These are phyloP conservation scores for Grosmannia huntii DNA, from an alignment of 2,329 filamentous ascomycete genomes.

Conservation along the genomic window DNA sequence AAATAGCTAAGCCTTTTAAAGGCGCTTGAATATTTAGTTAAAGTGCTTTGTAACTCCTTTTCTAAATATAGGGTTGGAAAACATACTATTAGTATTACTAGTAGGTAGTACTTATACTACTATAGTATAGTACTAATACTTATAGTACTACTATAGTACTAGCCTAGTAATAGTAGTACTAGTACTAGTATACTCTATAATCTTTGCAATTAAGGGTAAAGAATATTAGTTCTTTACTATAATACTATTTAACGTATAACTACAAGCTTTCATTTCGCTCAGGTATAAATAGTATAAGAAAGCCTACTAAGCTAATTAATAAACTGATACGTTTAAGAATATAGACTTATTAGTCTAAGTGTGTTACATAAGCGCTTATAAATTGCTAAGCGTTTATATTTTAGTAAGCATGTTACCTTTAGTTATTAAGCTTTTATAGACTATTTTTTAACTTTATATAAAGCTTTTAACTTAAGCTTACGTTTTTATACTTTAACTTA, in stretches of 20 bases:
- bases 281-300: slow-evolving; percentile 5
- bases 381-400: too few species aligned
- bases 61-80: too few species aligned
- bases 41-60: neutral
- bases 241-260: neutral
- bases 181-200: too few species aligned
- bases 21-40: neutral
- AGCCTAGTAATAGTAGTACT: too few species aligned
- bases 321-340: too few species aligned
- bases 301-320: neutral
- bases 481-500: too few species aligned
- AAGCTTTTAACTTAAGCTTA: too few species aligned
- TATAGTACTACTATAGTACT: slow-evolving; percentile 2
- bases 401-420: too few species aligned
- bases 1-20: neutral
- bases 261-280: neutral
- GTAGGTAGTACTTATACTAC: neutral
- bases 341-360: too few species aligned
- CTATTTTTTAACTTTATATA: too few species aligned
- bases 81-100: neutral
- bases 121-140: neutral
- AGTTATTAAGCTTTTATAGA: too few species aligned
- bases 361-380: too few species aligned
- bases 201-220: neutral
- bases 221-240: neutral